Conservation (phyloP, 2,329 filamentous ascomycete species). For the Exophiala aquamarina region DNA sequence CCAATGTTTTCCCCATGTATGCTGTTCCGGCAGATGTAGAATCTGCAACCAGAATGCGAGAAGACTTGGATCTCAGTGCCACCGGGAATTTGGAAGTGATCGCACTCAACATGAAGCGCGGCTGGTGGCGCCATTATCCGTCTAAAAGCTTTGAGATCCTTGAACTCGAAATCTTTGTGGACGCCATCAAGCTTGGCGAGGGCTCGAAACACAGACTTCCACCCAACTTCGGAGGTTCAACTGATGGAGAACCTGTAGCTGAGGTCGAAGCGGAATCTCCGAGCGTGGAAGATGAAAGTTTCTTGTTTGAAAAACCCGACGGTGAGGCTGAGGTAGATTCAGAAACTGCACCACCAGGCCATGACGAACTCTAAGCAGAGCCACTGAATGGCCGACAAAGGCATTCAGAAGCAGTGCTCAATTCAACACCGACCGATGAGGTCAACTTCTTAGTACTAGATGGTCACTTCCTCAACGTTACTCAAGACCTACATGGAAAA, state of each 20-base stretch:
- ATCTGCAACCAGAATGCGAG: conserved; percentile 56
- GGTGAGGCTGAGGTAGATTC: conserved; percentile 10
- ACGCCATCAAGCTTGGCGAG: conserved; percentile 87
- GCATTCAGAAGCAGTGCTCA: too few relatives aligned
- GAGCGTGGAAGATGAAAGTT: not conserved
- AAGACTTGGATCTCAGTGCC: conserved; percentile 60
- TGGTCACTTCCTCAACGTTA: too few relatives aligned
- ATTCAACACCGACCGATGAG: too few relatives aligned
- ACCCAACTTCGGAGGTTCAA: conserved; percentile 52
- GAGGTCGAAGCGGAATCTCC: conserved; percentile 8
- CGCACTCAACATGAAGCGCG: conserved; percentile 78
- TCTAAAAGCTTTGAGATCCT: conserved; percentile 56
- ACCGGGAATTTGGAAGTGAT: conserved; percentile 66
- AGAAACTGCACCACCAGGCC: conserved; percentile 7
- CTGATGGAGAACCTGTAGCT: conserved; percentile 12
- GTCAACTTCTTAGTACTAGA: too few relatives aligned
- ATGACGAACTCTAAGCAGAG: conserved; percentile 21
- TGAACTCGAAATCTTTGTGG: conserved; percentile 80
- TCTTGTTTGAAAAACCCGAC: not conserved
- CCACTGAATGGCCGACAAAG: not conserved
- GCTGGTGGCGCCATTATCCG: conserved; percentile 77
- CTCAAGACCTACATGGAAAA: too few relatives aligned
- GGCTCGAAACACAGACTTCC: conserved; percentile 75
- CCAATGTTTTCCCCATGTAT: conserved; percentile 80
- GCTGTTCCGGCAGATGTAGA: conserved; percentile 65